Evolutionary conservation across 208 protist species (phyloP), one percentile per base, ranked within the genome.

Genomic region (Trypanosoma mega): DNA sequence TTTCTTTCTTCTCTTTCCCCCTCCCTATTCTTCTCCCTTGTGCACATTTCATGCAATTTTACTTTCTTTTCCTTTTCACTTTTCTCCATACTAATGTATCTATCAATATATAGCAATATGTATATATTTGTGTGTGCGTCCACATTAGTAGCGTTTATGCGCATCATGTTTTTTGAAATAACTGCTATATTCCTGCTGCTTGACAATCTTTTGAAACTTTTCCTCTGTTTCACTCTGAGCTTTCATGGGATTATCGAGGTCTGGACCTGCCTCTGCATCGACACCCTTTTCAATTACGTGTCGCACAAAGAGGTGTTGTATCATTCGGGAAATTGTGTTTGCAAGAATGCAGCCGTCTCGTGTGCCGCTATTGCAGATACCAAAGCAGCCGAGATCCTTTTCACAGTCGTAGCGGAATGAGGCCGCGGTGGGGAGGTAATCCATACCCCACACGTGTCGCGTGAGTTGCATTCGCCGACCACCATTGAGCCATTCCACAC

Each of bases 241-340:
- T 37, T 63, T 18, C 0, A 54, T 61, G 9, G 85, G 81, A 57
- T 89, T 70, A 48, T 87, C 72, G 20, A 91, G 56, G 60, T 87
- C 54, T n/a, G 76, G 61, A 18, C 65, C 70, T 47, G 67, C 66
- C 57, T 73, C 48, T 16, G 74, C 73, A 46, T 89, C 72, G 11
- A 89, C 49, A 11, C 78, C 76, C 27, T 81, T 80, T 34, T 54
- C 12, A 50, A 90, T 67, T 21, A 86, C 71, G 56, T 93, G 85
- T 63, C 88, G 87, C 31, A 89, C 56, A 55, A 90, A 90, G 23
- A 90, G 68, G 45, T 89, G 78, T 60, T 88, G 79, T 46, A 93
- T 80, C 54, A 85, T 76, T 31, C 76, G 74, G 3, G 80, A 85
- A 2, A 88, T 45, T 6, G 69, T 76, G 68, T 81, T 78, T 39